These are phyloP conservation scores for Acer saccharum DNA, from an alignment of 345 rosid genomes.

Conservation along the genomic window DNA sequence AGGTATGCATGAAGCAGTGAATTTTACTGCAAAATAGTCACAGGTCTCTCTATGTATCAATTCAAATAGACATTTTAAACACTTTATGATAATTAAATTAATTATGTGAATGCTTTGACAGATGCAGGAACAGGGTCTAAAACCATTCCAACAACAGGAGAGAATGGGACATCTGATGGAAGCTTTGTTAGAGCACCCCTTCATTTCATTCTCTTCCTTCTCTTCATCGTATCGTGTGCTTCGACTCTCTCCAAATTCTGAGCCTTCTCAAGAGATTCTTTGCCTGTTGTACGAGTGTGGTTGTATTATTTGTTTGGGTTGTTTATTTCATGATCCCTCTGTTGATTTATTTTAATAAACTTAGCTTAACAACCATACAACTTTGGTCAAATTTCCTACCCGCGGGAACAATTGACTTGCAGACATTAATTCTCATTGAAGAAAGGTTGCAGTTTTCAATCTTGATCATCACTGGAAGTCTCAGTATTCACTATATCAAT, in stretches of 20 bases:
- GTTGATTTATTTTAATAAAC: background rate
- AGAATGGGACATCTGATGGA: slow-evolving; percentile 42
- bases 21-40: background rate
- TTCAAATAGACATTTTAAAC: too few relatives aligned
- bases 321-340: background rate
- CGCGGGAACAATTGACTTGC: background rate
- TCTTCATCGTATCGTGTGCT: slow-evolving; percentile 33
- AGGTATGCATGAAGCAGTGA: slow-evolving; percentile 31
- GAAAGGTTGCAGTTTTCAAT: background rate
- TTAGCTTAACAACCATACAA: background rate
- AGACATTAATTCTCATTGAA: background rate
- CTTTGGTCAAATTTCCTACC: background rate
- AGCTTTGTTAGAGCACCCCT: slow-evolving; percentile 29
- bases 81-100: background rate
- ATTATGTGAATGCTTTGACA: slow-evolving; percentile 3
- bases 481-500: background rate
- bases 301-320: slow-evolving; percentile 21
- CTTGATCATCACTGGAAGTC: background rate
- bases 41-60: background rate
- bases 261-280: slow-evolving; percentile 22
- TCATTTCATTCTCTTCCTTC: slow-evolving; percentile 26
- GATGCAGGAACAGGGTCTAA: slow-evolving; percentile 45
- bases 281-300: background rate
- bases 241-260: slow-evolving; percentile 31
- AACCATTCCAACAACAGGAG: slow-evolving; percentile 42